These are phyloP conservation scores for Infundibulicybe gibba DNA, from an alignment of 768 basidiomycete genomes.

Conservation along the genomic window DNA sequence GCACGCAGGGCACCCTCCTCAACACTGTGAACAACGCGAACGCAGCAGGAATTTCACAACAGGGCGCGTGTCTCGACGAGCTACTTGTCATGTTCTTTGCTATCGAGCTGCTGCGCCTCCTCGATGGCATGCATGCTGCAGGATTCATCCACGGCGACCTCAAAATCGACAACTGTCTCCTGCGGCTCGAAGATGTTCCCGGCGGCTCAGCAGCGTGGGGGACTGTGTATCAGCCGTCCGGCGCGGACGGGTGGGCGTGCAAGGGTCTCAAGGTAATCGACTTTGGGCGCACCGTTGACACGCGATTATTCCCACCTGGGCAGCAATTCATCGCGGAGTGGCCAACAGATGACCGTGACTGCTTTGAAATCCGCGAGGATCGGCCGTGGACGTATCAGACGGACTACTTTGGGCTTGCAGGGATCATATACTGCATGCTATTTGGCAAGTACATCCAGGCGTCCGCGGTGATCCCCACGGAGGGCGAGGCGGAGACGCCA, in stretches of 20 bases:
- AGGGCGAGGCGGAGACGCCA: constrained; percentile 22
- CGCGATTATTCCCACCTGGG: constrained; percentile 67
- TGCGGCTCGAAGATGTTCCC: constrained; percentile 83
- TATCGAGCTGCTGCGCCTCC: constrained; percentile 78
- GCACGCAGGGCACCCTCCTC: constrained; percentile 88
- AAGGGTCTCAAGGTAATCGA: constrained; percentile 95
- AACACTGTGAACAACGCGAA: constrained; percentile 87
- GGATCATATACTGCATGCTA: constrained; percentile 92
- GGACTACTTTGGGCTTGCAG: constrained; percentile 95
- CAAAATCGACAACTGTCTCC: constrained; percentile 98
- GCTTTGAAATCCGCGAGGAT: constrained; percentile 82
- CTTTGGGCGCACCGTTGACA: constrained; percentile 95
- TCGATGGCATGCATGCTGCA: constrained; percentile 76
- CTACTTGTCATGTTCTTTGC: constrained; percentile 94
- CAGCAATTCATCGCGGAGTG: constrained; percentile 88
- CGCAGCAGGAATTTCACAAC: constrained; percentile 71
- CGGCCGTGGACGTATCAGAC: constrained; percentile 92
- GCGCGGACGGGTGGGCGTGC: constrained; percentile 78
- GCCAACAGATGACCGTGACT: constrained; percentile 87
- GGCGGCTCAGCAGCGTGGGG: constrained; percentile 70
- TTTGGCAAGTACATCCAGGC: constrained; percentile 95
- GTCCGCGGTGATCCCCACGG: constrained; percentile 41
- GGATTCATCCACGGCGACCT: constrained; percentile 98
- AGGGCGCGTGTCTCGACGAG: constrained; percentile 85
- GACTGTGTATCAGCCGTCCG: constrained; percentile 69